These are phyloP conservation scores for Gracilaria vermiculophylla DNA, from an alignment of 23 red algal species.

Conservation along the genomic window DNA sequence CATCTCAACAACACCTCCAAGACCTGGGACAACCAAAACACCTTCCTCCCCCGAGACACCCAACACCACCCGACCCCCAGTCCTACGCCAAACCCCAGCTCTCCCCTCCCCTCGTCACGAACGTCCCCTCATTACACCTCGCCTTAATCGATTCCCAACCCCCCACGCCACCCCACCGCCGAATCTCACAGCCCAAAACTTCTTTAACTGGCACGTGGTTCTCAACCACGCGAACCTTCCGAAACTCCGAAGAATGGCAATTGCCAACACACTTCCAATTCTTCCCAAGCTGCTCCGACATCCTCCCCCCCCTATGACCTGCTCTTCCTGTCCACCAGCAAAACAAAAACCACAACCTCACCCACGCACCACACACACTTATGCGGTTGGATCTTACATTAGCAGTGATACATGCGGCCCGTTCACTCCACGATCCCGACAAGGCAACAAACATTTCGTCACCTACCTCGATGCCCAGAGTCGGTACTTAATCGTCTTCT, in stretches of 20 bases:
- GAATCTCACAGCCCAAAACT: background rate
- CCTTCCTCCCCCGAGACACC: too few relatives aligned
- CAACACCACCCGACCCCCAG: too few relatives aligned
- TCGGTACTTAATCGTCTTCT: background rate
- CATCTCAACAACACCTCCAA: too few relatives aligned
- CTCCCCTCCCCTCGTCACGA: too few relatives aligned
- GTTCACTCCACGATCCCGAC: background rate
- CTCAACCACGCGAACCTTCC: background rate
- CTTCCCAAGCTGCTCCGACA: background rate
- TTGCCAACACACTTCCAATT: background rate
- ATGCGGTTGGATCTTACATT: background rate
- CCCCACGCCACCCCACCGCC: too few relatives aligned
- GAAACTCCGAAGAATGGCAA: background rate
- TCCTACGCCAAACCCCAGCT: too few relatives aligned
- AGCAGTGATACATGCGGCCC: constrained; percentile 19
- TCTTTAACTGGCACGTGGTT: constrained; percentile 22
- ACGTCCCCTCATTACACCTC: too few relatives aligned
- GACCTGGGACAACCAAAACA: too few relatives aligned
- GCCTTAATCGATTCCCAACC: too few relatives aligned
- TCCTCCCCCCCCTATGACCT: background rate
- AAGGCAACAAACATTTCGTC: constrained; percentile 18
- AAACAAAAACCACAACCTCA: background rate
- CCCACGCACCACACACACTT: background rate
- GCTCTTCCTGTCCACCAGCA: constrained; percentile 2
- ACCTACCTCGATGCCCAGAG: constrained; percentile 23